phyloP scores from a whole-genome alignment of 768 basidiomycete species.

The Panaeolus papilionaceus region DNA sequence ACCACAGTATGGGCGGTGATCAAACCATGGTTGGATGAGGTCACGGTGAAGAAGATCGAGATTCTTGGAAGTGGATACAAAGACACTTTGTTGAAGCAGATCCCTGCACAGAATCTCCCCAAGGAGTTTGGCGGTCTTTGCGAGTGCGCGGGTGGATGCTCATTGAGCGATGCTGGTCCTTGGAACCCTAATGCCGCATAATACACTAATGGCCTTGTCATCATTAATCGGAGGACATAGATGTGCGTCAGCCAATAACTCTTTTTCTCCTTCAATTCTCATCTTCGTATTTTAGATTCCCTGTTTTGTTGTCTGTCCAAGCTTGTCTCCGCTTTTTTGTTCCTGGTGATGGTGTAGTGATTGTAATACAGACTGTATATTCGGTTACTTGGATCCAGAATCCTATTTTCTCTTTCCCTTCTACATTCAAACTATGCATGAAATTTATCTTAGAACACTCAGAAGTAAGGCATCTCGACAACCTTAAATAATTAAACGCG shows the following conservation, averaged over 20 bases:
- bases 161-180: constrained; percentile 88
- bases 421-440: no score
- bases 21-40: constrained; percentile 94
- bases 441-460: no score
- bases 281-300: not conserved
- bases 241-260: not conserved
- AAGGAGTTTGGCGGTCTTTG: constrained; percentile 86
- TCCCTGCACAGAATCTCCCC: constrained; percentile 84
- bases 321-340: not conserved
- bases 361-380: constrained; percentile 6
- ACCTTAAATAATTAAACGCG: no score
- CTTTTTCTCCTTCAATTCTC: not conserved
- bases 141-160: constrained; percentile 80
- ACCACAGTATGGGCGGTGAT: constrained; percentile 86
- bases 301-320: not conserved
- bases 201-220: not conserved
- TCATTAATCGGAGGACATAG: not conserved
- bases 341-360: not conserved
- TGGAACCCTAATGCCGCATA: constrained; percentile 62
- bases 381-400: constrained; percentile 6
- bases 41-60: constrained; percentile 93
- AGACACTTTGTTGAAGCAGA: constrained; percentile 80
- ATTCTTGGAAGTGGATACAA: constrained; percentile 84
- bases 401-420: not conserved
- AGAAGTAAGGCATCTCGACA: no score